phyloP scores from a whole-genome alignment of 2,329 filamentous ascomycete genomes.

The Akanthomyces muscarius region DNA sequence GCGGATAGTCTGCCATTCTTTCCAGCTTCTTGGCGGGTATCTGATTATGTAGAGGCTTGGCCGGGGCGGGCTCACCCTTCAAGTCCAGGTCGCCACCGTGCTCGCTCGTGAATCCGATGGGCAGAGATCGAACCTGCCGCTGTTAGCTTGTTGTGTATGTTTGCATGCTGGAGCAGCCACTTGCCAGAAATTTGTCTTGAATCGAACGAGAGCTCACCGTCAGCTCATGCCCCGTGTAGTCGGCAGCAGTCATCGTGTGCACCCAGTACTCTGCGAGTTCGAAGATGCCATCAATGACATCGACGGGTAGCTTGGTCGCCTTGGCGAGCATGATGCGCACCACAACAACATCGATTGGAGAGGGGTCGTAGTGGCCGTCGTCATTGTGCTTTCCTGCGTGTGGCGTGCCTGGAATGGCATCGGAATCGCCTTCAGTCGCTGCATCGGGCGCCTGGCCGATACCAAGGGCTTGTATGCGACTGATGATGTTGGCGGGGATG shows the following conservation, averaged over 20 bases:
- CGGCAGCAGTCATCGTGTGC: constrained; percentile 37
- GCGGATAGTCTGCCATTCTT: constrained; percentile 35
- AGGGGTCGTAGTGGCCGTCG: constrained; percentile 31
- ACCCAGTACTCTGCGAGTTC: constrained; percentile 63
- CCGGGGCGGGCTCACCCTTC: constrained; percentile 1
- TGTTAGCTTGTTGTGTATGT: neutral
- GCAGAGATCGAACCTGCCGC: constrained; percentile 34
- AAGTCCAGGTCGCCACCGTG: constrained; percentile 20
- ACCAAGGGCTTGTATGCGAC: neutral
- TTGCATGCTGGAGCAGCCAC: constrained; percentile 15
- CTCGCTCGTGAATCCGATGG: constrained; percentile 33
- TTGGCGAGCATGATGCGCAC: constrained; percentile 46
- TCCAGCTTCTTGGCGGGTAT: constrained; percentile 29
- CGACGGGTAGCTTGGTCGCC: constrained; percentile 44
- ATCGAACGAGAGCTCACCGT: neutral
- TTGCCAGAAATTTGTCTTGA: constrained; percentile 32
- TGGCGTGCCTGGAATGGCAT: neutral
- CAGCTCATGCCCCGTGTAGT: constrained; percentile 25
- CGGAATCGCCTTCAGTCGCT: neutral
- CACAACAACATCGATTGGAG: constrained; percentile 45
- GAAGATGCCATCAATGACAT: constrained; percentile 53
- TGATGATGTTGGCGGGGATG: constrained; percentile 12
- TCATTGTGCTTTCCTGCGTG: constrained; percentile 7
- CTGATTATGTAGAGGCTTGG: constrained; percentile 22
- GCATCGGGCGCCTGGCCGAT: neutral